Evolutionary conservation across 2,329 filamentous ascomycete species (phyloP), one percentile per base, ranked within the genome.

Genomic region (Lasiodiplodia citricola): DNA sequence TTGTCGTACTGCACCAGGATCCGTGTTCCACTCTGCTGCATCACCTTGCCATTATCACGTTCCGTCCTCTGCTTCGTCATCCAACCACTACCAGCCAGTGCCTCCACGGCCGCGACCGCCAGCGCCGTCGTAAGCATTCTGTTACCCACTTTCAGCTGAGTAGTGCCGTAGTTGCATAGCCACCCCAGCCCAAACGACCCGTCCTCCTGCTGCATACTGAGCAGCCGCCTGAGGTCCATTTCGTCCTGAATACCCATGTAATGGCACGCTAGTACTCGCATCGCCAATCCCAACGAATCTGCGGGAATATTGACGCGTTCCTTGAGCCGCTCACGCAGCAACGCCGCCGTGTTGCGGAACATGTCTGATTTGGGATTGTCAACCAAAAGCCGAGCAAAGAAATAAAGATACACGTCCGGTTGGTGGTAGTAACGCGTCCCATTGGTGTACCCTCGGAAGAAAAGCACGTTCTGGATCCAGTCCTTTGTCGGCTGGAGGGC

Each of bases 121-220:
- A 70, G 73, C 0, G 74, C 74, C 5, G 74, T 76, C 55, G 71
- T 70, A 10, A 76, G 52, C 1, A 70, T 72, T 10, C 72, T 67
- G 55, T 68, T 74, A 2, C 73, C 75, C 66, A 75, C 72, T 21
- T 65, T 72, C 56, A 70, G 69, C 28, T 66, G 25, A 18, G 66
- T 72, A 13, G 64, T 67, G 1, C 72, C 71, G 58, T 73, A 74
- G 4, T 68, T 66, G 62, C 70, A 76, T 35, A 75, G 60, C 73
- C 74, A 75, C 0, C 71, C 74, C n/a, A 73, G 51, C 38, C 77
- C 73, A 78, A 79, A 81, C 5, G 79, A 73, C 0, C 79, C 79
- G 68, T 80, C 79, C 23, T 74, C 71, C 35, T 72, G 72, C 67
- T 81, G 79, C 37, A 78, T 37, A 11, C 65, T 68, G 14, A 74